Conservation (phyloP, 2,329 filamentous ascomycete species). For the Penicillium thymicola region DNA sequence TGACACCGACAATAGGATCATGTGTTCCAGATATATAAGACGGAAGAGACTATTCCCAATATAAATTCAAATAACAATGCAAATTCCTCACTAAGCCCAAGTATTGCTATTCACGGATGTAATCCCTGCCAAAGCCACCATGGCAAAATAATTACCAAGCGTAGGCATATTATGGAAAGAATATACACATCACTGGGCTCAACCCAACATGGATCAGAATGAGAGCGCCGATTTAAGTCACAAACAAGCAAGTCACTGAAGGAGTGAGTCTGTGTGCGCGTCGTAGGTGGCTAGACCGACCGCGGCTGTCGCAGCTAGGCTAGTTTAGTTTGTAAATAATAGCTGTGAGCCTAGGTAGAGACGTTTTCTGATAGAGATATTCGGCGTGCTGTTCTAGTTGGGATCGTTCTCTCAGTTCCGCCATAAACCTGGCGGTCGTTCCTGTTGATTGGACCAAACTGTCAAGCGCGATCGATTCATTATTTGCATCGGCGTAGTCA, state of each 20-base stretch:
- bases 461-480: constrained; percentile 19
- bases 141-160: constrained; percentile 38
- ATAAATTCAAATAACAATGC: not conserved
- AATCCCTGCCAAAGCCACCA: constrained; percentile 29
- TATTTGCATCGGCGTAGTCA: constrained; percentile 35
- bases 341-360: not conserved
- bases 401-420: not conserved
- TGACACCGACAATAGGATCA: not conserved
- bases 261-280: not conserved
- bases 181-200: not conserved
- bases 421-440: no score
- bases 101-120: not conserved
- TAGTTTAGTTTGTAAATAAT: not conserved
- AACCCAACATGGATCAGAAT: not conserved
- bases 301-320: not conserved
- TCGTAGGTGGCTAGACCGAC: not conserved
- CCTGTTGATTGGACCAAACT: not conserved
- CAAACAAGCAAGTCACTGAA: not conserved
- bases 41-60: not conserved
- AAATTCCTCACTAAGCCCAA: not conserved
- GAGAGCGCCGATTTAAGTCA: not conserved
- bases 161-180: constrained; percentile 34
- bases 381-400: not conserved
- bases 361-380: not conserved
- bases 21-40: no score